Base-by-base conservation (phyloP, 2,329 filamentous ascomycete genomes). In the Ustulina deusta region DNA sequence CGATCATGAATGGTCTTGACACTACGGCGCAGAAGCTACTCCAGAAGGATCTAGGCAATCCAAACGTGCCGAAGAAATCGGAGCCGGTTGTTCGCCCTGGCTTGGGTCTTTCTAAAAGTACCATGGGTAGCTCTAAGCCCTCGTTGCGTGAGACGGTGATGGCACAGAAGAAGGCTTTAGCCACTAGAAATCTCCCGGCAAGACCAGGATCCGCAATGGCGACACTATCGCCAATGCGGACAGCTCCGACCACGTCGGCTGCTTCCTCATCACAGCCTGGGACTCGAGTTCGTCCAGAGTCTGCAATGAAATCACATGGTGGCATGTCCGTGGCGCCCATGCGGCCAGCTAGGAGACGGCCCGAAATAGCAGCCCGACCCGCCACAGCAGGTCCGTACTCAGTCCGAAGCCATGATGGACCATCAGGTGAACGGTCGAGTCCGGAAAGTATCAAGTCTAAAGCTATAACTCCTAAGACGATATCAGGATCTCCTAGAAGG, bases 131-230 rank as follows among this genome's bases (percentile, higher is more conserved):
- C 29, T 79, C 85, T 46, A 90, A 90, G 69, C 86, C 89, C 11
- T 92, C 92, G 11, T 80, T 97, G 29, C 91, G 93, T 70, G 94
- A 97, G 74, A 85, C 93, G 3, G 94, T 97, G 85, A 82, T 93
- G 75, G 94, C 93, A 6, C 91, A 95, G 76, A 94, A 93, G 81
- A 93, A 84, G 74, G 88, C 86, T 29, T 73, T 87, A 72, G 81
- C 84, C 40, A 77, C 83, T 59, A 85, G 81, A 68, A 87, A 84
- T 61, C 77, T 89, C 1, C 88, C 87, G 11, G 76, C 83, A 27
- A 82, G 89, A 9, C 89, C 89, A 1, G 88, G 87, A 10, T 90
- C 88, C 38, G 87, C 89, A 61, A 90, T 90, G 89, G 84, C 89
- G 13, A 82, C 86, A 44, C 84, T 90, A 64, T 87, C 87, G 4